Percentiles rank a stretch among this genome's conserved stretches.
Conservation (phyloP, 73 alveolate species). For the Halteria grandinella region DNA sequence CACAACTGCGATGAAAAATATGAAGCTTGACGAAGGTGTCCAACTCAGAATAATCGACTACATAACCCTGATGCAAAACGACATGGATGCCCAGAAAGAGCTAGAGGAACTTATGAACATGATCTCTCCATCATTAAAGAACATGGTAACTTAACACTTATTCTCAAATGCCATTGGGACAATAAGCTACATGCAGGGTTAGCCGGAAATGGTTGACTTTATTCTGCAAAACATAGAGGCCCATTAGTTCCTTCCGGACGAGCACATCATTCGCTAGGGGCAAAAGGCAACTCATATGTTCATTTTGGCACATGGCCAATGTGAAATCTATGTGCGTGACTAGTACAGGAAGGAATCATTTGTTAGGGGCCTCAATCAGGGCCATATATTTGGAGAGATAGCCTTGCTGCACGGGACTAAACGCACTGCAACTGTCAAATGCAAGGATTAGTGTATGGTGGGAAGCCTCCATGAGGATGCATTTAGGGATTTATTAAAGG, state of each 20-base stretch:
- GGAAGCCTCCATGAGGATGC: too few species aligned
- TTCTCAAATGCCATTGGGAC: conserved; percentile 54
- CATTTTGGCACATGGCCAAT: conserved; percentile 59
- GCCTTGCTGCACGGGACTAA: background rate
- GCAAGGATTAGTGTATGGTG: conserved; percentile 1
- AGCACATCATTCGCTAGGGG: conserved; percentile 64
- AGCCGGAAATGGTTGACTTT: conserved; percentile 42
- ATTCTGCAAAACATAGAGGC: conserved; percentile 44
- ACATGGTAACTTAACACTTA: conserved; percentile 47
- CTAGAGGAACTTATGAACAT: conserved; percentile 51
- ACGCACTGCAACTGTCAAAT: conserved; percentile 1
- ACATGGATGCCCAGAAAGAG: conserved; percentile 64
- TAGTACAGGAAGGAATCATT: background rate
- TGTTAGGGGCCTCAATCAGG: background rate
- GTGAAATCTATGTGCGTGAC: background rate
- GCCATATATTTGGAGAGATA: background rate
- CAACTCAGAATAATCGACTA: conserved; percentile 35
- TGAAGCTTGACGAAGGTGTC: conserved; percentile 44
- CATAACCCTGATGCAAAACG: conserved; percentile 32
- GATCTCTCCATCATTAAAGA: conserved; percentile 57
- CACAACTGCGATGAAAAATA: conserved; percentile 60
- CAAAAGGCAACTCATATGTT: conserved; percentile 60
- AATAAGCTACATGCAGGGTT: conserved; percentile 5
- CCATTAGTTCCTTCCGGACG: conserved; percentile 58
- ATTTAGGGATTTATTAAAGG: too few species aligned